Evolutionary conservation across 2,329 filamentous ascomycete species (phyloP).

Genomic region (Sphaerulina musiva): DNA sequence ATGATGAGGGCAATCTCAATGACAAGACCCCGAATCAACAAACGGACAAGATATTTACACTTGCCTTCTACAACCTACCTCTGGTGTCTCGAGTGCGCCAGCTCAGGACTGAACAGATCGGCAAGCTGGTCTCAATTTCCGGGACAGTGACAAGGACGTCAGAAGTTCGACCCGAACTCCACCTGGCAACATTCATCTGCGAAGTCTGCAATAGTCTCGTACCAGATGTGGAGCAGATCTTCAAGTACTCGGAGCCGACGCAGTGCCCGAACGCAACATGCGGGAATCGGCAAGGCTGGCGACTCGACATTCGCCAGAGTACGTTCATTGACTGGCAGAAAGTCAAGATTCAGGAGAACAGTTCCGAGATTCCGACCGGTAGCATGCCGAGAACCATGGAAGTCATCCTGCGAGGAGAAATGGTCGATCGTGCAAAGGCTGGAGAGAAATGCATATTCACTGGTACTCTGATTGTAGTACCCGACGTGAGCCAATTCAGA

Average conservation of each 20-base stretch:
- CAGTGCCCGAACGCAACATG: conserved; percentile 87
- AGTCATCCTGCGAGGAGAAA: conserved; percentile 90
- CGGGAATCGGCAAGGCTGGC: conserved; percentile 86
- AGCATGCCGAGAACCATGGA: conserved; percentile 99
- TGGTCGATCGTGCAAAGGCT: conserved; percentile 94
- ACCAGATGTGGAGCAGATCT: conserved; percentile 91
- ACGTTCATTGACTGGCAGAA: conserved; percentile 99
- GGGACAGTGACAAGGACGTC: conserved; percentile 95
- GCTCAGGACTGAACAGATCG: conserved; percentile 82
- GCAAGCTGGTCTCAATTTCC: conserved; percentile 88
- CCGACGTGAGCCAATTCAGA: conserved; percentile 89
- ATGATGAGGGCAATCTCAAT: conserved; percentile 50
- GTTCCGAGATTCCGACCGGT: conserved; percentile 92
- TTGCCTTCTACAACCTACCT: conserved; percentile 89
- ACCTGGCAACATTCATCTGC: conserved; percentile 85
- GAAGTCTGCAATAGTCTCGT: conserved; percentile 78
- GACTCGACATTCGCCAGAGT: conserved; percentile 91
- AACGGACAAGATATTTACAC: conserved; percentile 89
- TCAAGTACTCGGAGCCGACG: conserved; percentile 92
- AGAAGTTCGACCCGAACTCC: conserved; percentile 90
- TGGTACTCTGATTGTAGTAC: conserved; percentile 89
- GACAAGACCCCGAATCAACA: conserved; percentile 83
- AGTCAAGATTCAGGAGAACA: conserved; percentile 96
- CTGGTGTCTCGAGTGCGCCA: conserved; percentile 79
- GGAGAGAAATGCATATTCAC: conserved; percentile 99